phyloP scores from a whole-genome alignment of 2,329 filamentous ascomycete species.

The Colletotrichum sp. region DNA sequence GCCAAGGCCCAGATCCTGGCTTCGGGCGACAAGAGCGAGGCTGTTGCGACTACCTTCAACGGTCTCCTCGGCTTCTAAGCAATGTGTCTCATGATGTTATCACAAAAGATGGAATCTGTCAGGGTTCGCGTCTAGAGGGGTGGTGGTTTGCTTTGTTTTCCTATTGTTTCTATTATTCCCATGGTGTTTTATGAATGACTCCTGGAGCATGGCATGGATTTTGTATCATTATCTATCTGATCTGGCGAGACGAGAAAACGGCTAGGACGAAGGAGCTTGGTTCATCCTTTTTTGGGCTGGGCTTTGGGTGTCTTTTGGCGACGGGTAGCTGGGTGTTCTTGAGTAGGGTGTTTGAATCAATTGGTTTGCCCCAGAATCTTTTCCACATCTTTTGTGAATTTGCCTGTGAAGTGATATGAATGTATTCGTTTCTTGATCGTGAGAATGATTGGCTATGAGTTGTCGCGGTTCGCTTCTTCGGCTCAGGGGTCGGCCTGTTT shows the following conservation, averaged over 20 bases:
- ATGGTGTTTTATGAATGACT: background rate
- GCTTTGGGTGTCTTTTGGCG: background rate
- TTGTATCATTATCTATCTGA: background rate
- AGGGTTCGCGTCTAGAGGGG: background rate
- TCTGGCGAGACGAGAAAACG: background rate
- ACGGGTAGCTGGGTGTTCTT: conserved; percentile 2
- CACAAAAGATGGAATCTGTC: too few species aligned
- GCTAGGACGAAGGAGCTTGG: background rate
- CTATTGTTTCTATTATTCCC: conserved; percentile 1
- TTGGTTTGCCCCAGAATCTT: conserved; percentile 1
- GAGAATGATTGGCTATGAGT: background rate
- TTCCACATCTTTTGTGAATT: background rate
- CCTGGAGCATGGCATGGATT: background rate
- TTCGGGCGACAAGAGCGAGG: conserved; percentile 51
- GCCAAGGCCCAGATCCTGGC: conserved; percentile 56
- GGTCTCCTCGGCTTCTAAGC: conserved; percentile 40
- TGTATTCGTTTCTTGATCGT: background rate
- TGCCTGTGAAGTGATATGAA: background rate
- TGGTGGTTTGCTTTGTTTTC: background rate
- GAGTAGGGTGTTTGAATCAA: conserved; percentile 18
- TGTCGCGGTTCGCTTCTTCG: background rate
- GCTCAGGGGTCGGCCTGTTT: background rate
- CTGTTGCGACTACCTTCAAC: conserved; percentile 55
- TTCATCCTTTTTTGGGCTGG: background rate
- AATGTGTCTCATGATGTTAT: background rate